phyloP scores from a whole-genome alignment of 202 grass and related monocot genomes.

The Tripidium arundinaceum region DNA sequence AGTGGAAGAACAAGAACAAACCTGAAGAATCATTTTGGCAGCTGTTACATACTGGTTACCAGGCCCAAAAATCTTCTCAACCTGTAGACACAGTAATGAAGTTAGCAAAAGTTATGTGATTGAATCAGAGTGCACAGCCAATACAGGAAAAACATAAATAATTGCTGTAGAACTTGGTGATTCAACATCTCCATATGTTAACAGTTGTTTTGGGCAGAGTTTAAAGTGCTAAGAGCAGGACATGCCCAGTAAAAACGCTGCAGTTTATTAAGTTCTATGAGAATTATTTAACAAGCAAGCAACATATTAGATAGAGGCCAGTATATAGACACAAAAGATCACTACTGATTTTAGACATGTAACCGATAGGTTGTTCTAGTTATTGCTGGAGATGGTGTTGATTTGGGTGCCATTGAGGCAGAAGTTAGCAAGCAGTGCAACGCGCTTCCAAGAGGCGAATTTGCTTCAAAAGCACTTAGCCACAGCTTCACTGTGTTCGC shows the following conservation, averaged over 20 bases:
- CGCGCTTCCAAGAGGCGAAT: conserved; percentile 86
- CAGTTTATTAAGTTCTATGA: neutral
- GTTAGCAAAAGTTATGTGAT: neutral
- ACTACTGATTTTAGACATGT: too few relatives aligned
- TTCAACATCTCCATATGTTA: neutral
- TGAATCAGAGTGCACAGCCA: neutral
- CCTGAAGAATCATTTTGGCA: conserved; percentile 99
- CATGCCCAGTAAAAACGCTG: neutral
- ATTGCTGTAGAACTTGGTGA: neutral
- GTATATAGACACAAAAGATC: too few relatives aligned
- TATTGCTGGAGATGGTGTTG: conserved; percentile 65
- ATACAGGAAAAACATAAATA: neutral
- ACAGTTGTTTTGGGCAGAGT: neutral
- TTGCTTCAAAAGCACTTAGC: conserved; percentile 86
- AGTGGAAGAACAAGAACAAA: conserved; percentile 36
- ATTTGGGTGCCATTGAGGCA: conserved; percentile 67
- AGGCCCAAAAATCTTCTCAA: conserved; percentile 93
- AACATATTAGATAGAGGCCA: neutral
- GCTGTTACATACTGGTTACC: conserved; percentile 98
- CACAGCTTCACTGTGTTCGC: conserved; percentile 92
- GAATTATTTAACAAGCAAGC: neutral
- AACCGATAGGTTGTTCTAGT: conserved; percentile 95
- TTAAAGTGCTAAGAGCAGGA: neutral
- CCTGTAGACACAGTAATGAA: conserved; percentile 34
- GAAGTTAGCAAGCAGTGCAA: conserved; percentile 88